These are phyloP conservation scores for Aspergillus nomiae DNA, from an alignment of 2,329 filamentous ascomycete genomes.

Conservation along the genomic window DNA sequence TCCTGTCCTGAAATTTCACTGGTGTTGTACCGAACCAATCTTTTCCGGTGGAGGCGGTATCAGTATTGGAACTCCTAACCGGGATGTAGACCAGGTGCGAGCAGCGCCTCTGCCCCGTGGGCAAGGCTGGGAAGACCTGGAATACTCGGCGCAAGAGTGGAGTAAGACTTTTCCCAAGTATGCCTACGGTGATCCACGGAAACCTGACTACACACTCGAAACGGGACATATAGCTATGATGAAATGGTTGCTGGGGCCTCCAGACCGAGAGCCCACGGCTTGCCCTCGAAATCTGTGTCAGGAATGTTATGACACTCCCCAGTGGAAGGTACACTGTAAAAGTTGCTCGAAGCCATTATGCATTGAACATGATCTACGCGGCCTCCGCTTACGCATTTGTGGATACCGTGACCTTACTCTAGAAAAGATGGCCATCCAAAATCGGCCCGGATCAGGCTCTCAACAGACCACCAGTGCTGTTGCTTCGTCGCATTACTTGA, in stretches of 20 bases:
- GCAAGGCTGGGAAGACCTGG: slow-evolving; percentile 58
- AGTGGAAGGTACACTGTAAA: slow-evolving; percentile 63
- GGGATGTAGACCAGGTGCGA: slow-evolving; percentile 58
- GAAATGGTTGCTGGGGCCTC: slow-evolving; percentile 51
- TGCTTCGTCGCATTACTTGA: slow-evolving; percentile 12
- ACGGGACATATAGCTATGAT: slow-evolving; percentile 46
- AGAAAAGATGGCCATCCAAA: slow-evolving; percentile 49
- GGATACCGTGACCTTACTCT: slow-evolving; percentile 57
- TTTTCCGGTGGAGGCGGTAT: slow-evolving; percentile 63
- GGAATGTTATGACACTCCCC: slow-evolving; percentile 59
- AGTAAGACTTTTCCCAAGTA: slow-evolving; percentile 43
- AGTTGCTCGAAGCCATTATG: slow-evolving; percentile 59
- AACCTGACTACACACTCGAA: slow-evolving; percentile 42
- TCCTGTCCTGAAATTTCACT: slow-evolving; percentile 58
- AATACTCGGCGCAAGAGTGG: slow-evolving; percentile 49
- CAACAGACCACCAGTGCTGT: slow-evolving; percentile 6
- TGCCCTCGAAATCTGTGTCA: slow-evolving; percentile 60
- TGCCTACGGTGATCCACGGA: slow-evolving; percentile 43
- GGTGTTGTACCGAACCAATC: slow-evolving; percentile 62
- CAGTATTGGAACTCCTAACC: slow-evolving; percentile 56
- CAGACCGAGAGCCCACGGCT: slow-evolving; percentile 47
- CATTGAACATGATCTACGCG: slow-evolving; percentile 62
- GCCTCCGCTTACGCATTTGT: slow-evolving; percentile 58
- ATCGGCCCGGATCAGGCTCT: slow-evolving; percentile 21
- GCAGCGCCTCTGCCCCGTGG: slow-evolving; percentile 58